A percentile compares a stretch with the other conserved stretches of the same genome.
phyloP scores from a whole-genome alignment of 768 basidiomycete genomes.

The Steccherinum ochraceum region DNA sequence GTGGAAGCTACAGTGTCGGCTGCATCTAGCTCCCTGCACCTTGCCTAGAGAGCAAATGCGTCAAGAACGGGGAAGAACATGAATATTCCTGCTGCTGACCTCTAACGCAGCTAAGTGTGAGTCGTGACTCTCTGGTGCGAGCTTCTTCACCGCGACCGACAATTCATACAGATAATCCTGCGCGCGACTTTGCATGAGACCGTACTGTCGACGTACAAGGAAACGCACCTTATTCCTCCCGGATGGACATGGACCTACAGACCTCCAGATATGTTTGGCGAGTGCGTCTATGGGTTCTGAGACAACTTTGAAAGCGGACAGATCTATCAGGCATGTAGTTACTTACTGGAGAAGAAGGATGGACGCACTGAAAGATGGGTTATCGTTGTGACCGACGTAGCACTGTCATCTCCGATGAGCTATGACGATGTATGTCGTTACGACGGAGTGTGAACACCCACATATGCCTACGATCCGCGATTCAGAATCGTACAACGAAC shows the following conservation, averaged over 20 bases:
- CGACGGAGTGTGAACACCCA: conserved; percentile 24
- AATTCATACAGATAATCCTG: conserved; percentile 88
- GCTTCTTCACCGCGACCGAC: conserved; percentile 60
- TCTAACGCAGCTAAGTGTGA: conserved; percentile 75
- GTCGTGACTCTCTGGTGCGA: conserved; percentile 71
- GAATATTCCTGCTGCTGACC: conserved; percentile 33
- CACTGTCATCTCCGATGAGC: conserved; percentile 41
- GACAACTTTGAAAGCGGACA: too few species aligned
- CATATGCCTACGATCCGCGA: conserved; percentile 44
- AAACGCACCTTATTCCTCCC: conserved; percentile 78
- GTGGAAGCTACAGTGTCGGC: too few species aligned
- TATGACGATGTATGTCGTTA: neutral
- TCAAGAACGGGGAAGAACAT: neutral
- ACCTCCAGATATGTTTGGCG: conserved; percentile 62
- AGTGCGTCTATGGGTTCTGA: conserved; percentile 71
- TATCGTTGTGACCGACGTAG: conserved; percentile 83
- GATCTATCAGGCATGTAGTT: neutral
- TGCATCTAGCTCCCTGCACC: conserved; percentile 19
- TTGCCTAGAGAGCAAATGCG: conserved; percentile 10
- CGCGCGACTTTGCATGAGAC: too few species aligned
- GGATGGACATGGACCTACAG: conserved; percentile 82
- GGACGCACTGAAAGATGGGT: conserved; percentile 81
- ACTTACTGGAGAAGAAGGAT: too few species aligned
- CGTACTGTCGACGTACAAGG: too few species aligned
- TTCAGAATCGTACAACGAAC: neutral